phyloP scores from a whole-genome alignment of 805 yeast species.

The Yamadazyma akitaensis region DNA sequence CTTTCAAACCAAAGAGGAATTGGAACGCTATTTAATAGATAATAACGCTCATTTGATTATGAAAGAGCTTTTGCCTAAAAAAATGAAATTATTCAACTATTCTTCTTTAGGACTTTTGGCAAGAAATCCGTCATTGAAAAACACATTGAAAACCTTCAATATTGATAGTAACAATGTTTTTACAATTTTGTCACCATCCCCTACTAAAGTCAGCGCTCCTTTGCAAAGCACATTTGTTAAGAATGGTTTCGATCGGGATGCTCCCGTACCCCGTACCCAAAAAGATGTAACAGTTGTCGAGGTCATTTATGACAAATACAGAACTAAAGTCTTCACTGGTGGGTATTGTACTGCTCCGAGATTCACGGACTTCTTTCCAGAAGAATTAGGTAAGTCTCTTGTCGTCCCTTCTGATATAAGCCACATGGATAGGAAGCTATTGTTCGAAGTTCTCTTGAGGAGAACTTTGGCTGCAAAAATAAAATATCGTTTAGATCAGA shows the following conservation, averaged over 20 bases:
- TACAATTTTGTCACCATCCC: constrained; percentile 7
- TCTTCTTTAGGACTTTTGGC: constrained; percentile 11
- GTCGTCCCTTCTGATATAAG: constrained; percentile 24
- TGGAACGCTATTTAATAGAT: constrained; percentile 19
- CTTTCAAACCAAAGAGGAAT: constrained; percentile 19
- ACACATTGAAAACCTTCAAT: constrained; percentile 8
- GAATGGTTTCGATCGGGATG: constrained; percentile 4
- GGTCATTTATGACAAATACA: constrained; percentile 27
- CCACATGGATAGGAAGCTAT: constrained; percentile 26
- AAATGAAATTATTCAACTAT: constrained; percentile 25
- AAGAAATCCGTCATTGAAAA: constrained; percentile 15
- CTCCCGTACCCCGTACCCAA: not conserved
- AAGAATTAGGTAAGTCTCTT: constrained; percentile 21
- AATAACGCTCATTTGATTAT: constrained; percentile 21
- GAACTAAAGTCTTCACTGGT: constrained; percentile 23
- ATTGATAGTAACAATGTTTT: constrained; percentile 8
- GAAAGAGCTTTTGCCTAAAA: constrained; percentile 26
- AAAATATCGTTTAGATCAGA: constrained; percentile 28
- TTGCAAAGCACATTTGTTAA: constrained; percentile 15
- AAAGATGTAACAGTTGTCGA: constrained; percentile 15
- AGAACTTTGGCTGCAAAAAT: constrained; percentile 42
- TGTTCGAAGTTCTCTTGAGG: constrained; percentile 38
- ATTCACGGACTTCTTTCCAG: constrained; percentile 28
- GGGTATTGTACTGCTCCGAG: constrained; percentile 21
- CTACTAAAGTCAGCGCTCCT: constrained; percentile 16